Conservation (phyloP, 148 eudicot species). For the Spergularia marina region DNA sequence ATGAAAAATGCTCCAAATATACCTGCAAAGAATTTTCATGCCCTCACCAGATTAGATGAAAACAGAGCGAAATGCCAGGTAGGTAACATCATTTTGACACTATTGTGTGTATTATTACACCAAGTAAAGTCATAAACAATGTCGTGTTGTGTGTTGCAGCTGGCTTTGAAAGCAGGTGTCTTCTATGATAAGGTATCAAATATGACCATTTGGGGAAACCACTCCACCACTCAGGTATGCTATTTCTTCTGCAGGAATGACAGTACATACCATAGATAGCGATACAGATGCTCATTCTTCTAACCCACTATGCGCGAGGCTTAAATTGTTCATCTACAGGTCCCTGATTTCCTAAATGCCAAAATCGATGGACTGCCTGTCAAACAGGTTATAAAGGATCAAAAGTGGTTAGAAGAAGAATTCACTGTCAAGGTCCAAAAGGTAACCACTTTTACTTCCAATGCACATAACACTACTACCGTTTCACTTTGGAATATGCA, state of each 20-base stretch:
- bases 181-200: conserved; percentile 96
- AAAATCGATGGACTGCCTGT: conserved; percentile 83
- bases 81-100: neutral
- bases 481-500: neutral
- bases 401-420: conserved; percentile 89
- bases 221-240: conserved; percentile 89
- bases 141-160: conserved; percentile 43
- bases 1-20: conserved; percentile 96
- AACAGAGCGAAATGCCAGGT: conserved; percentile 99
- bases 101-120: neutral
- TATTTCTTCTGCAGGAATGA: neutral
- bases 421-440: conserved; percentile 81
- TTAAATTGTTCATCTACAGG: conserved; percentile 40
- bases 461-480: neutral
- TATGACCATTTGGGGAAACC: conserved; percentile 99
- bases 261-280: neutral
- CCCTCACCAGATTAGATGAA: conserved; percentile 92
- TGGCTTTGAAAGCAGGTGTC: conserved; percentile 95
- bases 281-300: neutral
- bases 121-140: neutral
- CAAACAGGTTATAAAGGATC: conserved; percentile 77
- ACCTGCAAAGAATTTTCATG: conserved; percentile 96
- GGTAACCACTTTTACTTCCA: conserved; percentile 36
- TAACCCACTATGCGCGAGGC: neutral
- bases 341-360: conserved; percentile 90